Conservation (phyloP, 192 early-diverging fungal species). For the Coemansia sp. region DNA sequence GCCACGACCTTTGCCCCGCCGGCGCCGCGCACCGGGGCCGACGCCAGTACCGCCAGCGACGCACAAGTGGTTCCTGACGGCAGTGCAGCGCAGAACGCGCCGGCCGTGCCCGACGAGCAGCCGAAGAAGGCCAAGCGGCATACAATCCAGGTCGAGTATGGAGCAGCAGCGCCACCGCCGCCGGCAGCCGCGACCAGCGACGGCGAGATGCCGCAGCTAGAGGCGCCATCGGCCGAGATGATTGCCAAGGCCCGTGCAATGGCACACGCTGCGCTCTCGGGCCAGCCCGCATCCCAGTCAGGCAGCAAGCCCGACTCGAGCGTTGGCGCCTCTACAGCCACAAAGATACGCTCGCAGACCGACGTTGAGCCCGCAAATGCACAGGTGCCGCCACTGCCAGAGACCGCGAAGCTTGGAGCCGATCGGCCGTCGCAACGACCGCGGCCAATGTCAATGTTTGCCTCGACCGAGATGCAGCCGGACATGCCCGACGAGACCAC, state of each 20-base stretch:
- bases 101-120: constrained; percentile 34
- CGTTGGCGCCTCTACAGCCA: constrained; percentile 16
- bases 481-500: constrained; percentile 15
- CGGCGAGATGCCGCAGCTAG: constrained; percentile 12
- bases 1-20: constrained; percentile 48
- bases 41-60: background rate
- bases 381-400: constrained; percentile 10
- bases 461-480: constrained; percentile 48
- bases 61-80: constrained; percentile 20
- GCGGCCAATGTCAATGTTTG: constrained; percentile 52
- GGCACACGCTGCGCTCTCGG: constrained; percentile 41
- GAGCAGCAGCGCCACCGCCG: background rate
- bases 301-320: constrained; percentile 10
- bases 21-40: constrained; percentile 21
- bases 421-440: constrained; percentile 23
- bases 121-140: constrained; percentile 54
- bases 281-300: constrained; percentile 6
- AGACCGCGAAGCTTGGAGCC: constrained; percentile 1
- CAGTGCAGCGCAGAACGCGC: constrained; percentile 19
- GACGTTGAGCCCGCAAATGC: constrained; percentile 18
- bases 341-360: constrained; percentile 27
- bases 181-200: constrained; percentile 5
- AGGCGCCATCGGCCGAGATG: constrained; percentile 28
- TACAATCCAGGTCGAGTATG: constrained; percentile 59
- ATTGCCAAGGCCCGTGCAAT: constrained; percentile 42